A percentile compares a stretch with the other conserved stretches of the same genome.
Conservation (phyloP, 164 flowering plant genomes). For the Annona cherimola region DNA sequence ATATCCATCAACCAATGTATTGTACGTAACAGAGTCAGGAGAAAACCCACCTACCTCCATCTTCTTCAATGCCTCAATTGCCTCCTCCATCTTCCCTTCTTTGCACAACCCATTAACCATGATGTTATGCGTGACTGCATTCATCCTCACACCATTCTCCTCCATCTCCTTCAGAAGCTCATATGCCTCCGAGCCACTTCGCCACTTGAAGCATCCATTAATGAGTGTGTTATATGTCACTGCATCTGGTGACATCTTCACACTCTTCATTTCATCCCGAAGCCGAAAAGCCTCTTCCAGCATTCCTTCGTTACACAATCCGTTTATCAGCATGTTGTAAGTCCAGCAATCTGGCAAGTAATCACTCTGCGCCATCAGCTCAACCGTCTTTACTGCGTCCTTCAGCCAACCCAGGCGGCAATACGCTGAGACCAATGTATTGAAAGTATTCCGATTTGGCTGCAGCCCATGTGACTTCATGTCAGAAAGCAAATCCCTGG, state of each 20-base stretch:
- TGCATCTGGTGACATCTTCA: constrained; percentile 58
- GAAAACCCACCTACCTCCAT: constrained; percentile 62
- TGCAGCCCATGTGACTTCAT: constrained; percentile 61
- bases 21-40: constrained; percentile 64
- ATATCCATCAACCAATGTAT: constrained; percentile 66
- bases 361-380: constrained; percentile 52
- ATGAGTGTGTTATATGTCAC: constrained; percentile 82
- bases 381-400: constrained; percentile 54
- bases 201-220: constrained; percentile 50
- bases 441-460: constrained; percentile 62
- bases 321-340: constrained; percentile 66
- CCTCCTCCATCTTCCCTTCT: constrained; percentile 66
- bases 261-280: constrained; percentile 57
- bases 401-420: constrained; percentile 68
- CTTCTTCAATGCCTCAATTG: constrained; percentile 28
- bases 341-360: constrained; percentile 70
- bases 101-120: constrained; percentile 62
- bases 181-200: constrained; percentile 34
- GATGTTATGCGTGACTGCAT: constrained; percentile 50
- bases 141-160: constrained; percentile 47
- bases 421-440: constrained; percentile 65
- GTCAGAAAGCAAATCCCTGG: constrained; percentile 49
- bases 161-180: constrained; percentile 55
- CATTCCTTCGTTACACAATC: constrained; percentile 54
- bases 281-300: constrained; percentile 61